Percentiles rank a stretch among this genome's conserved stretches.
phyloP scores from a whole-genome alignment of 2,329 filamentous ascomycete species.

The Mycosphaerella sp. region DNA sequence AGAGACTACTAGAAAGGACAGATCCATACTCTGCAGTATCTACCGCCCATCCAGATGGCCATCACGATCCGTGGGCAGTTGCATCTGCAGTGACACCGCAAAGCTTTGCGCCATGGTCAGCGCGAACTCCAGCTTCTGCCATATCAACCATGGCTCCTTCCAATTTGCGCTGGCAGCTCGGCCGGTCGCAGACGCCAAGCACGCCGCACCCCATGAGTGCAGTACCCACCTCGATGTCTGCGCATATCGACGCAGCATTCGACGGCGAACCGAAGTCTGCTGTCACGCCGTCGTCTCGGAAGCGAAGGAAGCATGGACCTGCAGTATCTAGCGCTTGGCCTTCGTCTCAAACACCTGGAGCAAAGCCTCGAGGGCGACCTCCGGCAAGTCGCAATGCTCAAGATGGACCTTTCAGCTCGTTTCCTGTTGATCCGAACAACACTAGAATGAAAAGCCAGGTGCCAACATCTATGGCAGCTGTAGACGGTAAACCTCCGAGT shows the following conservation, averaged over 20 bases:
- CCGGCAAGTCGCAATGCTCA: conserved; percentile 63
- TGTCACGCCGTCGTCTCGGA: conserved; percentile 57
- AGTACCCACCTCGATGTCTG: conserved; percentile 52
- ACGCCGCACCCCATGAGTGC: conserved; percentile 71
- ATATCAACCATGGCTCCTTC: conserved; percentile 38
- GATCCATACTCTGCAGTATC: conserved; percentile 32
- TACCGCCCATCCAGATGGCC: conserved; percentile 51
- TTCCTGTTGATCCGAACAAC: conserved; percentile 53
- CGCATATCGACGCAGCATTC: conserved; percentile 42
- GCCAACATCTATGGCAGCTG: conserved; percentile 9
- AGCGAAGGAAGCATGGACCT: conserved; percentile 66
- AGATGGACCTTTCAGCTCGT: conserved; percentile 64
- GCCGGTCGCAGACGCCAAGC: conserved; percentile 23
- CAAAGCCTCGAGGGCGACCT: conserved; percentile 73
- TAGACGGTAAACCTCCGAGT: conserved; percentile 3
- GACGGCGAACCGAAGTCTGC: conserved; percentile 63
- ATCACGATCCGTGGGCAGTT: conserved; percentile 48
- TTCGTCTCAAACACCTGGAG: conserved; percentile 57
- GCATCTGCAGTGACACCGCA: conserved; percentile 36
- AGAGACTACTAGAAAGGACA: conserved; percentile 11
- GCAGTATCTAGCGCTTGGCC: conserved; percentile 88
- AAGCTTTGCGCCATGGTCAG: conserved; percentile 33
- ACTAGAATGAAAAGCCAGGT: conserved; percentile 18
- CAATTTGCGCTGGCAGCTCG: conserved; percentile 34
- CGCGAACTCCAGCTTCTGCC: conserved; percentile 39